phyloP scores from a whole-genome alignment of 805 yeast species.

The Maudiozyma turicensis region DNA sequence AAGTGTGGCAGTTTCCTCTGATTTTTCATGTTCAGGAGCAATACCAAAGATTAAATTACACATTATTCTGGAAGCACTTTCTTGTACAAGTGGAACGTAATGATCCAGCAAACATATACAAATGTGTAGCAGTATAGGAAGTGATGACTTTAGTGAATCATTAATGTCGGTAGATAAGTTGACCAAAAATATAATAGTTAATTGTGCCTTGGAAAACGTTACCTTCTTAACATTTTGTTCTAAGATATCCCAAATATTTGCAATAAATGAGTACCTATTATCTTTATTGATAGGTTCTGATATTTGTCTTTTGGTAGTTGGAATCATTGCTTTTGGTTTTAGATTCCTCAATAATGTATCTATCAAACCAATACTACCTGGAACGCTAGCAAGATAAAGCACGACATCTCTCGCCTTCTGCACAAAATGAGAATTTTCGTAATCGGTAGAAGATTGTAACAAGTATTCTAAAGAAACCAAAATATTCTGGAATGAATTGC shows the following conservation, averaged over 20 bases:
- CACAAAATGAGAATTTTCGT: slow-evolving; percentile 65
- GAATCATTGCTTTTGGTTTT: slow-evolving; percentile 86
- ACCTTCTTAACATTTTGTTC: slow-evolving; percentile 54
- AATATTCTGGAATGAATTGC: slow-evolving; percentile 57
- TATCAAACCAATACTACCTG: slow-evolving; percentile 45
- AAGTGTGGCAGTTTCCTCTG: slow-evolving; percentile 46
- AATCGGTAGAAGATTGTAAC: slow-evolving; percentile 54
- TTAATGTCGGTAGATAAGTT: slow-evolving; percentile 64
- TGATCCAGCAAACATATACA: slow-evolving; percentile 80
- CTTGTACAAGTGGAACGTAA: slow-evolving; percentile 72
- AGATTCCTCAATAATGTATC: slow-evolving; percentile 61
- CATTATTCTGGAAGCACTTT: slow-evolving; percentile 69
- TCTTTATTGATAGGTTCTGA: slow-evolving; percentile 28
- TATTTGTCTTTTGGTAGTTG: slow-evolving; percentile 38
- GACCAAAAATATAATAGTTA: slow-evolving; percentile 75
- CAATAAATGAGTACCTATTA: slow-evolving; percentile 59
- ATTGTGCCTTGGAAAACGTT: slow-evolving; percentile 77
- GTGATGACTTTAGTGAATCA: slow-evolving; percentile 47
- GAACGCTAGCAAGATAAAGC: slow-evolving; percentile 48
- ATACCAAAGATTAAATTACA: slow-evolving; percentile 62
- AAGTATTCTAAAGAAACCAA: slow-evolving; percentile 64
- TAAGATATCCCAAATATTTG: slow-evolving; percentile 53
- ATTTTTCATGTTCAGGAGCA: slow-evolving; percentile 41
- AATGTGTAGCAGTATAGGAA: slow-evolving; percentile 71
- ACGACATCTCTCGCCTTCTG: slow-evolving; percentile 73